Percentiles rank a stretch among this genome's conserved stretches.
Evolutionary conservation across 2,329 filamentous ascomycete genomes (phyloP).

Genomic region (Diatrype stigma): DNA sequence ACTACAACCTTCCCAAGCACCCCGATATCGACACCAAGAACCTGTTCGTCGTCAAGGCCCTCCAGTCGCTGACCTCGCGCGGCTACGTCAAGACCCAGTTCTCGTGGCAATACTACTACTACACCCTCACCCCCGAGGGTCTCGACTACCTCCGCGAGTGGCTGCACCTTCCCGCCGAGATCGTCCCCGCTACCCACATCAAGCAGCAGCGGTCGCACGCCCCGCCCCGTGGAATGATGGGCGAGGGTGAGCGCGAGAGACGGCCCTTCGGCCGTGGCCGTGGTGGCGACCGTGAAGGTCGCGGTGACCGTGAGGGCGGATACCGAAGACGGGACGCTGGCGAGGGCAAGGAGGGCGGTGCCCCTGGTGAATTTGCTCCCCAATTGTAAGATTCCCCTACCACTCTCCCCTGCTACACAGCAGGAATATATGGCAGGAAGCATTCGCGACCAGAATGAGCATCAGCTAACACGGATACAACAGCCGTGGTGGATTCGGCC

Average conservation of each 20-base stretch:
- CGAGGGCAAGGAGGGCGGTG: conserved; percentile 86
- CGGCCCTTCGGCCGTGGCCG: conserved; percentile 78
- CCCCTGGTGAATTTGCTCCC: conserved; percentile 87
- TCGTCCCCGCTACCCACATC: conserved; percentile 99
- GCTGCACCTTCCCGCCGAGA: conserved; percentile 99
- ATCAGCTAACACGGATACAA: conserved; percentile 31
- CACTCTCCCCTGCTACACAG: neutral
- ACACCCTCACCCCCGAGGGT: conserved; percentile 98
- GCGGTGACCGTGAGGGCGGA: conserved; percentile 81
- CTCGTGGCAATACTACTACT: conserved; percentile 99
- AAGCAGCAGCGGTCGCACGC: conserved; percentile 99
- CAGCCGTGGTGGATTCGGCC: conserved; percentile 82
- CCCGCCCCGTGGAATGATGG: conserved; percentile 98
- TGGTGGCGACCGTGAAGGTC: conserved; percentile 61
- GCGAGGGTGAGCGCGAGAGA: conserved; percentile 76
- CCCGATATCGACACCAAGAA: conserved; percentile 99
- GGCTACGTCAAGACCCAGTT: conserved; percentile 99
- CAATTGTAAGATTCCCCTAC: conserved; percentile 63
- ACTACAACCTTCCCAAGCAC: conserved; percentile 98
- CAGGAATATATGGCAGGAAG: neutral
- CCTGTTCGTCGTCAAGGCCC: conserved; percentile 98
- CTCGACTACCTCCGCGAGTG: conserved; percentile 99
- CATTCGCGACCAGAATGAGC: conserved; percentile 2
- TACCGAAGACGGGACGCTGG: conserved; percentile 88
- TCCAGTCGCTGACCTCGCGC: conserved; percentile 96